These are phyloP conservation scores for Grosmannia clavigera DNA, from an alignment of 2,329 filamentous ascomycete species.

Conservation along the genomic window DNA sequence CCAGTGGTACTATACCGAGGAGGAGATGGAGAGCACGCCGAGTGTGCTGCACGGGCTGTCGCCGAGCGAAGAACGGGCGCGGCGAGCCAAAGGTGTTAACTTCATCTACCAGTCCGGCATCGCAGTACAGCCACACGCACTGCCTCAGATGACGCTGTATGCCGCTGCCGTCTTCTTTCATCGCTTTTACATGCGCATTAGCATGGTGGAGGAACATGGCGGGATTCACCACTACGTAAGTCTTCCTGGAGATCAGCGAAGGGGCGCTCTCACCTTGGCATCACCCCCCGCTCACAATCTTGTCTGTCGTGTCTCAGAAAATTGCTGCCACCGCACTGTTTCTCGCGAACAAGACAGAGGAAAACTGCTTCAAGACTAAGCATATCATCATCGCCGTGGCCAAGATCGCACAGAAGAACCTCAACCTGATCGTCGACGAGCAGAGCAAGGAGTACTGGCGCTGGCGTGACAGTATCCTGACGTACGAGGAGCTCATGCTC, in stretches of 20 bases:
- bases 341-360: constrained; percentile 91
- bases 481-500: constrained; percentile 84
- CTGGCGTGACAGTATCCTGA: constrained; percentile 88
- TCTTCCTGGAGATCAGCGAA: constrained; percentile 11
- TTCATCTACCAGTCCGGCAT: constrained; percentile 94
- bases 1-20: constrained; percentile 84
- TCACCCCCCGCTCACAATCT: no score
- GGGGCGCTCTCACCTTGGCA: background rate
- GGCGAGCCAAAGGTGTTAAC: constrained; percentile 84
- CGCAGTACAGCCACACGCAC: constrained; percentile 52
- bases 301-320: constrained; percentile 32
- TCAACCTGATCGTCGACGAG: constrained; percentile 81
- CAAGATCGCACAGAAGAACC: constrained; percentile 88
- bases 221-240: constrained; percentile 84
- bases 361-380: constrained; percentile 91
- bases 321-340: constrained; percentile 88
- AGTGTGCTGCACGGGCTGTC: constrained; percentile 74
- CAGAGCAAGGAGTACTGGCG: constrained; percentile 98
- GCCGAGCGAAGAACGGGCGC: constrained; percentile 62
- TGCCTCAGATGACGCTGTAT: constrained; percentile 84
- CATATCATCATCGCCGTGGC: constrained; percentile 90
- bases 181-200: constrained; percentile 85
- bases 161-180: constrained; percentile 93
- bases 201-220: constrained; percentile 60
- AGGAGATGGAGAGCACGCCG: constrained; percentile 72